Conservation (phyloP, 1,284 basidiomycete species). For the Bjerkandera adusta region DNA sequence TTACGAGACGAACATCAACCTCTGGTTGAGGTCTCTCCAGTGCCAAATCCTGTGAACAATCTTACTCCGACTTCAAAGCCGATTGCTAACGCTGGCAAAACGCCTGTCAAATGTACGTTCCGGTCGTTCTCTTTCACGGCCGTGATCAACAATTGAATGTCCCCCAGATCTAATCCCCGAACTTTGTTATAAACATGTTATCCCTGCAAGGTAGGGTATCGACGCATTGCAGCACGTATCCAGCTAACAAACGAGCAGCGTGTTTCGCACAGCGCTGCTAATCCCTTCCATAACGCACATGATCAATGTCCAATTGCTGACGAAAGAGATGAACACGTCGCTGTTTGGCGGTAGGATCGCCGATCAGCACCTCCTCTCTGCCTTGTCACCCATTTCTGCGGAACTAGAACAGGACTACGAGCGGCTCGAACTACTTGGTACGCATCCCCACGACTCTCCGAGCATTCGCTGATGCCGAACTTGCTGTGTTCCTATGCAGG, state of each 20-base stretch:
- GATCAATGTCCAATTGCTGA: conserved; percentile 69
- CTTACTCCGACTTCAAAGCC: conserved; percentile 44
- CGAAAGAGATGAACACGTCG: conserved; percentile 73
- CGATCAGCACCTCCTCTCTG: conserved; percentile 58
- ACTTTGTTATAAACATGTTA: conserved; percentile 64
- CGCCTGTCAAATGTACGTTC: conserved; percentile 50
- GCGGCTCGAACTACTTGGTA: conserved; percentile 77
- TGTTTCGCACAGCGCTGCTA: conserved; percentile 60
- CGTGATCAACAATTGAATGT: conserved; percentile 2
- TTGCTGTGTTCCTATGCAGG: conserved; percentile 40
- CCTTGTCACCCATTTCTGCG: conserved; percentile 66
- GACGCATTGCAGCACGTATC: not conserved
- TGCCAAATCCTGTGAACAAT: conserved; percentile 51
- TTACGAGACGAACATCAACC: conserved; percentile 65
- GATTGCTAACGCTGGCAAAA: conserved; percentile 36
- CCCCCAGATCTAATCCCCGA: conserved; percentile 75
- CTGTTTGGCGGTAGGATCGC: conserved; percentile 60
- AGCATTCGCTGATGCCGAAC: conserved; percentile 7
- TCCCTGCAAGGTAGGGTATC: conserved; percentile 65
- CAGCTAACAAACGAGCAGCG: conserved; percentile 37
- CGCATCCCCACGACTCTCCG: conserved; percentile 6
- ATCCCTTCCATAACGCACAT: conserved; percentile 70
- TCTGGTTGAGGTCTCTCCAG: conserved; percentile 61
- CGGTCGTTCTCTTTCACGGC: conserved; percentile 1
- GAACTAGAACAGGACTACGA: conserved; percentile 74